A percentile compares a stretch with the other conserved stretches of the same genome.
Conservation (phyloP, 805 yeast species). For the Saccharomycopsis sp. region DNA sequence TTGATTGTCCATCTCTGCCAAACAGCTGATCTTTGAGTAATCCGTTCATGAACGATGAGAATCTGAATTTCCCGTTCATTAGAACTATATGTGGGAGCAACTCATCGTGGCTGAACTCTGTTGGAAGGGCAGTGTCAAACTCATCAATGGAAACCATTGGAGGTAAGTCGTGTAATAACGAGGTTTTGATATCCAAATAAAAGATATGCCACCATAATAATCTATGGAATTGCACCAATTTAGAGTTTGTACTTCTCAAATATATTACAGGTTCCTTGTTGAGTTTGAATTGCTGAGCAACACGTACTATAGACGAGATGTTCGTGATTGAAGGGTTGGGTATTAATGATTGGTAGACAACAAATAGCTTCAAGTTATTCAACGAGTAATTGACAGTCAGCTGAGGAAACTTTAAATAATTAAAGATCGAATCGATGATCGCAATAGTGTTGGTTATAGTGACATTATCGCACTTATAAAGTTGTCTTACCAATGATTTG, state of each 20-base stretch:
- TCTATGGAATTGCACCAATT: conserved; percentile 46
- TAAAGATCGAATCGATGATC: conserved; percentile 3
- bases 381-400: conserved; percentile 41
- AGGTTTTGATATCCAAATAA: conserved; percentile 49
- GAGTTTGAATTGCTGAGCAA: conserved; percentile 48
- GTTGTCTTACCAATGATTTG: neutral
- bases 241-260: conserved; percentile 42
- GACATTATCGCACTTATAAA: neutral
- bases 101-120: conserved; percentile 34
- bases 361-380: conserved; percentile 41
- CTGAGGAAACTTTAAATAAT: conserved; percentile 30
- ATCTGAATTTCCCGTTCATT: conserved; percentile 48
- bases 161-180: conserved; percentile 47
- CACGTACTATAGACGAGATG: conserved; percentile 48
- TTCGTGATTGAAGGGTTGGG: conserved; percentile 53
- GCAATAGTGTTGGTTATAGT: neutral
- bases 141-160: conserved; percentile 49
- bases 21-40: conserved; percentile 33
- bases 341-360: conserved; percentile 43
- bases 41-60: conserved; percentile 45
- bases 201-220: conserved; percentile 65
- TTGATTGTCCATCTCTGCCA: conserved; percentile 30
- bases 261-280: conserved; percentile 56
- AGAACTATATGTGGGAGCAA: conserved; percentile 43
- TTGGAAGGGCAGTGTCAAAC: conserved; percentile 52